Evolutionary conservation across 306 rosid genomes (phyloP).

Genomic region (Prosopis cineraria): DNA sequence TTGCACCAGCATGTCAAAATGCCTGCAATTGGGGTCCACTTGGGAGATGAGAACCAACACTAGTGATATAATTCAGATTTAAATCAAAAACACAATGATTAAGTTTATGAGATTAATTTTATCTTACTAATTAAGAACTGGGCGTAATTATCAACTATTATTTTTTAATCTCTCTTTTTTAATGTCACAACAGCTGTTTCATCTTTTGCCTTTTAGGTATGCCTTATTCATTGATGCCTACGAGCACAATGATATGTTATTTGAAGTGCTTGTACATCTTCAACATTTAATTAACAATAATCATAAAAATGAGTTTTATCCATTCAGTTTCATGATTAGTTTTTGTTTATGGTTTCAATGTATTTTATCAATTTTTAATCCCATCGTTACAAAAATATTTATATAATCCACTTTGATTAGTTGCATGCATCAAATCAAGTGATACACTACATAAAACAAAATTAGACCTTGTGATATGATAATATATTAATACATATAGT

Average conservation of each 20-base stretch:
- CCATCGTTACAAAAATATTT: background rate
- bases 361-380: too few species aligned
- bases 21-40: background rate
- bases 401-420: background rate
- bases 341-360: background rate
- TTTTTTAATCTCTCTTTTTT: background rate
- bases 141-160: too few species aligned
- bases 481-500: too few species aligned
- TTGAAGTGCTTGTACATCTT: background rate
- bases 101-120: background rate
- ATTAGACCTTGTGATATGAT: too few species aligned
- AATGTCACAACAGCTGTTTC: conserved; percentile 10
- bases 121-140: background rate
- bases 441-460: too few species aligned
- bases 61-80: background rate
- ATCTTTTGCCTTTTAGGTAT: conserved; percentile 1
- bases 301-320: background rate
- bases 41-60: background rate
- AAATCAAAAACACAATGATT: background rate
- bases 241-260: background rate
- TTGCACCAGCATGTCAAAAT: background rate
- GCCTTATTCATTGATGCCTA: background rate
- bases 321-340: background rate
- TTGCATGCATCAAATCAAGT: background rate
- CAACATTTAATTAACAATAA: background rate